Evolutionary conservation across 257 asterid species (phyloP), one percentile per base, ranked within the genome.

Genomic region (Rehmannia glutinosa): DNA sequence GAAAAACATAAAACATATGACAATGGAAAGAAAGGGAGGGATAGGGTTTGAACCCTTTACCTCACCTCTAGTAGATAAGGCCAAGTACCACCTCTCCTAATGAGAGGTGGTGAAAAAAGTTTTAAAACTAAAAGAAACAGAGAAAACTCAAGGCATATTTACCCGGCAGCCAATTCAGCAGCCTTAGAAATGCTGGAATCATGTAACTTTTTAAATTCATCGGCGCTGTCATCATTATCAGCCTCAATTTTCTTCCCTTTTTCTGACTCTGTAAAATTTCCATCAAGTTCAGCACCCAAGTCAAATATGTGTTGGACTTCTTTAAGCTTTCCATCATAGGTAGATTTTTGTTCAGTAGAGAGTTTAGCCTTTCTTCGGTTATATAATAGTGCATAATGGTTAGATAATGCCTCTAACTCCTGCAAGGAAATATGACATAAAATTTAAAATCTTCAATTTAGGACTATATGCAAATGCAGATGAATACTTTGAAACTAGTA

Each of bases 111-210:
- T n/a, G n/a, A 36, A 36, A 9, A n/a, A 49, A 28, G 54, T 28
- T 42, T 30, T 30, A 8, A 62, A 33, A 33, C 53, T 25, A 61
- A 53, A 28, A 28, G 8, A 59, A 62, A 61, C 28, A 56, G 20
- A 57, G n/a, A 54, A 59, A 17, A 62, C 39, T 36, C 36, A n/a
- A n/a, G 65, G 68, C 9, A 64, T 68, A 39, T 59, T 68, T 88
- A 94, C 97, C 99, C 96, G 28, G 96, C 95, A 62, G 97, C 97
- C 81, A 93, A 78, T 77, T 93, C 97, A 68, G 99, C 99, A 73
- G 99, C 99, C 78, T 91, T 94, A 63, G 82, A 88, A 61, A 89
- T 84, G 71, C 99, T 91, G 67, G 97, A 85, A 71, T 94, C 96
- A 45, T 86, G 96, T 52, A 94, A 76, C 53, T 64, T 77, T 73